Evolutionary conservation across 352 stramenopile genomes (phyloP), one percentile per base, ranked within the genome.

Genomic region (Pseudoperonospora humuli): DNA sequence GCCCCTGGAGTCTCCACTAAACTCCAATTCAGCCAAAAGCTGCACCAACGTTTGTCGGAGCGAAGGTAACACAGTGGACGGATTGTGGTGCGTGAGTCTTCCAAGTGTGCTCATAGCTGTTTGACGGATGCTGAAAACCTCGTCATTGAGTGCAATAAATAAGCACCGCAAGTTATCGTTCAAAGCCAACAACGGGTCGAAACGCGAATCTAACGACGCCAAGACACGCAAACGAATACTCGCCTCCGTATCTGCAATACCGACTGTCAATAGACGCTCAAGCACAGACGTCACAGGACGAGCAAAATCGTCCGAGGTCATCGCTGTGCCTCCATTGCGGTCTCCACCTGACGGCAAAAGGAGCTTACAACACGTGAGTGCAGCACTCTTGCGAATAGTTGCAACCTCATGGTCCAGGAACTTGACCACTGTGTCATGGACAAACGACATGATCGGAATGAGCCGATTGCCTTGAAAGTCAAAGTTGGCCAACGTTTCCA

Each of bases 331-430:
- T 8, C 65, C 50, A 20, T 67, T 52, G 1, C 70, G 67, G 34
- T 84, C 69, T 69, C 91, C 76, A 7, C 72, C 75, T 3, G 64
- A 59, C 3, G 82, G 79, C 7, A 93, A 45, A 46, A 91, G 55
- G 25, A 93, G 57, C 47, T 91, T 91, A 54, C 82, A 93, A 39
- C 82, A 93, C 15, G 82, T 93, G 27, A 90, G 81, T n/a, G 82
- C 82, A 1, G 82, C 82, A 29, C 75, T 89, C 32, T 86, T 84
- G n/a, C 82, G 82, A 24, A 93, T 90, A 20, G 70, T 73, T 2
- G 79, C 74, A 26, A 87, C 75, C 33, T 93, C 82, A 44, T 93
- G 79, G 27, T 93, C 82, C 10, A 93, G 61, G 39, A 92, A 93
- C 32, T 88, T 91, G 3, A 91, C 82, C 17, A 93, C 82, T 4